phyloP scores from a whole-genome alignment of 768 basidiomycete genomes.

The Galerina marginata region DNA sequence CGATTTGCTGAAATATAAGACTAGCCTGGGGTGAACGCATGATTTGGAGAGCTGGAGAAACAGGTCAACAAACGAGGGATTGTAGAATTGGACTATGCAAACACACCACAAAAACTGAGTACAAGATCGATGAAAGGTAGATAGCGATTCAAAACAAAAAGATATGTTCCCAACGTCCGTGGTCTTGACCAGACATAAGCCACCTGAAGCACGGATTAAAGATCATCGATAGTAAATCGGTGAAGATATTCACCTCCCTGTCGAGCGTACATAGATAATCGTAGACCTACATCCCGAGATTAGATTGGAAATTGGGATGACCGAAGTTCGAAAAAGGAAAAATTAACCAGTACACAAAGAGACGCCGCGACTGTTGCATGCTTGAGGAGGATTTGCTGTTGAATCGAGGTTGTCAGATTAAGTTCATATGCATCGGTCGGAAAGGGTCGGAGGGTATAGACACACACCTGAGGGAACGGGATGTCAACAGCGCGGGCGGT shows the following conservation, averaged over 20 bases:
- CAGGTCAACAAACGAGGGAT: not conserved
- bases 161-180: slow-evolving; percentile 16
- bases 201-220: slow-evolving; percentile 10
- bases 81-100: not conserved
- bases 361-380: slow-evolving; percentile 9
- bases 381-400: slow-evolving; percentile 14
- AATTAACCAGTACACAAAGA: not conserved
- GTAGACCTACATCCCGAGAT: slow-evolving; percentile 15
- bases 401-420: no score
- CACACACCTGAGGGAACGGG: not conserved
- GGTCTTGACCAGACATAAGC: slow-evolving; percentile 23
- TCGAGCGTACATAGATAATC: slow-evolving; percentile 29
- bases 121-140: slow-evolving; percentile 21
- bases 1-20: not conserved
- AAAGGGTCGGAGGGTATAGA: no score
- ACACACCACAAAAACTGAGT: slow-evolving; percentile 16
- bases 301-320: not conserved
- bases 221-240: not conserved
- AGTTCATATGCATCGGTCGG: no score
- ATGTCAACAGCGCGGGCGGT: not conserved
- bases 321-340: not conserved
- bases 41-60: slow-evolving; percentile 10
- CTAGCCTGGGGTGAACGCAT: slow-evolving; percentile 11
- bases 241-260: slow-evolving; percentile 13
- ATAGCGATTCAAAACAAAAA: slow-evolving; percentile 26